Conservation (phyloP, 371 early-diverging fungal genomes). For the Mucor plumbeus region DNA sequence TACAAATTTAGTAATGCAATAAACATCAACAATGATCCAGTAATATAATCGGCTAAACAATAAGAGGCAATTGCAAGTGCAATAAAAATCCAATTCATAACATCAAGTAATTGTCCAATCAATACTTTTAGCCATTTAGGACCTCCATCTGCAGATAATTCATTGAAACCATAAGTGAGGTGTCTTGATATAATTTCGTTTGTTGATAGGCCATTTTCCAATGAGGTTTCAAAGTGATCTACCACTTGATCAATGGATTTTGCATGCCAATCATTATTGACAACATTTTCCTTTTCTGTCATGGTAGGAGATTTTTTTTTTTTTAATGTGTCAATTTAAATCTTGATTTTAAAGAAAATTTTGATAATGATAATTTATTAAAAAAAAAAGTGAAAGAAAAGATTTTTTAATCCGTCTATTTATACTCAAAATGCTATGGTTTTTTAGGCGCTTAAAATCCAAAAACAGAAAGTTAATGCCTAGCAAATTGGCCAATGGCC, state of each 20-base stretch:
- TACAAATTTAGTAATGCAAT: constrained; percentile 80
- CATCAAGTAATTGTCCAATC: constrained; percentile 80
- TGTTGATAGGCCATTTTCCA: constrained; percentile 66
- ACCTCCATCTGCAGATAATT: constrained; percentile 65
- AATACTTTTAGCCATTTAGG: constrained; percentile 74
- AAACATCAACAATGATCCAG: constrained; percentile 70
- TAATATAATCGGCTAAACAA: constrained; percentile 64
- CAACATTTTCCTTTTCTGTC: constrained; percentile 1
- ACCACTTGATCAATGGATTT: constrained; percentile 60
- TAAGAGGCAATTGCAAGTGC: constrained; percentile 68
- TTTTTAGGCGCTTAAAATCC: neutral
- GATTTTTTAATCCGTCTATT: neutral
- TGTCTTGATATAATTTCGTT: constrained; percentile 58
- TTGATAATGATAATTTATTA: too few species aligned
- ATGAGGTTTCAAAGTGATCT: constrained; percentile 57
- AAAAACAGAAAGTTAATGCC: neutral
- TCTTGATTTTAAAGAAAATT: neutral
- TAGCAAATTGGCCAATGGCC: neutral
- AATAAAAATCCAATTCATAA: constrained; percentile 82
- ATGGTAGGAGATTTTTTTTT: neutral
- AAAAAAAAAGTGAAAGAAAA: neutral
- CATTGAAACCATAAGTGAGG: constrained; percentile 74
- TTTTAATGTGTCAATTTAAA: neutral
- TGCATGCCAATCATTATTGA: constrained; percentile 9
- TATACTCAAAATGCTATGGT: neutral